Evolutionary conservation across 148 eudicot genomes (phyloP).

Genomic region (Gaultheria prostrata): DNA sequence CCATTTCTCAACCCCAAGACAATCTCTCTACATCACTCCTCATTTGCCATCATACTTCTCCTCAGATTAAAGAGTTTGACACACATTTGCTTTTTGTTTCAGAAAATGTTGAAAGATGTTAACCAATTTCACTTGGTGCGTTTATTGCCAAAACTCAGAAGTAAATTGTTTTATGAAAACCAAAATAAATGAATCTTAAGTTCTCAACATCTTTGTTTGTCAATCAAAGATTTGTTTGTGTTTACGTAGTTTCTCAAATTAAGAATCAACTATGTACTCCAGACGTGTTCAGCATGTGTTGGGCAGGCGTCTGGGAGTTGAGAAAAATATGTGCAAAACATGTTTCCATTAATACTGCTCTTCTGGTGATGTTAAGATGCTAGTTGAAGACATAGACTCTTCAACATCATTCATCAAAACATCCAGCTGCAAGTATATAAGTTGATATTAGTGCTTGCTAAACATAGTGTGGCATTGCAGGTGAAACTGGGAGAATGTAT

Average conservation of each 20-base stretch:
- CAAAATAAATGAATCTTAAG: neutral
- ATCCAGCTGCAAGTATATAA: neutral
- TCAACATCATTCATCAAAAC: neutral
- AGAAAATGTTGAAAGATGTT: neutral
- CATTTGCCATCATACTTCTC: neutral
- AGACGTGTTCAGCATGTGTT: neutral
- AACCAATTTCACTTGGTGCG: neutral
- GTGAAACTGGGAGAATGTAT: slow-evolving; percentile 97
- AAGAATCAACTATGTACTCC: neutral
- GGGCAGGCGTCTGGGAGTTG: slow-evolving; percentile 4
- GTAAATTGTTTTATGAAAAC: neutral
- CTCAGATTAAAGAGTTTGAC: neutral
- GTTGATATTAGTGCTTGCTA: slow-evolving; percentile 4
- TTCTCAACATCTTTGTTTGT: neutral
- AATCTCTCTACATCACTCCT: neutral
- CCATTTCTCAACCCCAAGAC: neutral
- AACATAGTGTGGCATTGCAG: slow-evolving; percentile 37
- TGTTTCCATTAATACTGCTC: neutral
- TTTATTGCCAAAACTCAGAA: neutral
- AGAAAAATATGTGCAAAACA: neutral
- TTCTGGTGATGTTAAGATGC: too few species aligned
- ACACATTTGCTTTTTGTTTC: neutral
- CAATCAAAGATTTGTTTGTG: neutral
- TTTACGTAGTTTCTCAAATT: neutral
- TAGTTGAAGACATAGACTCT: neutral